Evolutionary conservation across 1,139 yeast genomes (phyloP).

Genomic region (Torulaspora globosa): DNA sequence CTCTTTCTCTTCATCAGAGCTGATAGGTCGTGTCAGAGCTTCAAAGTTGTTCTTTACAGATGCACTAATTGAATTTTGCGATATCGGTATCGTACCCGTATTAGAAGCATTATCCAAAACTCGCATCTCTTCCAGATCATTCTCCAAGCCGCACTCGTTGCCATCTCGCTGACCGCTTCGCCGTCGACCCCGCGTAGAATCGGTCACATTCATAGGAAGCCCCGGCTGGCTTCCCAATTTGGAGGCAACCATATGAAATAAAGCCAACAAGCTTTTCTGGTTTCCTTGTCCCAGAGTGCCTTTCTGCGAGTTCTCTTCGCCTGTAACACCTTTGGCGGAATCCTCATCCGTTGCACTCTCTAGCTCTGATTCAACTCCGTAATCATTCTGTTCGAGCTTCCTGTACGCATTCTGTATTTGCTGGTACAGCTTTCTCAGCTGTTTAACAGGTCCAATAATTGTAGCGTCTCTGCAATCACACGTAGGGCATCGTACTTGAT

Average conservation of each 20-base stretch:
- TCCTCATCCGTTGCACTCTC: background rate
- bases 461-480: conserved; percentile 42
- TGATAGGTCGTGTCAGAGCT: conserved; percentile 12
- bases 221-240: conserved; percentile 13
- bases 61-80: conserved; percentile 15
- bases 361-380: background rate
- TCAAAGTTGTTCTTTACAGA: conserved; percentile 13
- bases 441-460: conserved; percentile 47
- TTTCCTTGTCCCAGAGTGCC: background rate
- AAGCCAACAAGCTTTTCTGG: conserved; percentile 22
- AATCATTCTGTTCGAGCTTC: background rate
- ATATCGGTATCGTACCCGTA: conserved; percentile 25
- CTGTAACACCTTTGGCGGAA: background rate
- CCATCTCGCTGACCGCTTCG: background rate
- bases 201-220: background rate
- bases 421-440: conserved; percentile 49
- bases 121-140: conserved; percentile 9
- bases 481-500: conserved; percentile 44
- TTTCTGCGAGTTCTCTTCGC: background rate
- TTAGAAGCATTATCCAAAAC: conserved; percentile 27
- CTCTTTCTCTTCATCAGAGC: conserved; percentile 44
- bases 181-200: background rate
- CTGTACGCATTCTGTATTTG: conserved; percentile 31
- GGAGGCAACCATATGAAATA: conserved; percentile 34
- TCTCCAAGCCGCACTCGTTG: background rate